Conservation (phyloP, 371 early-diverging fungal genomes). For the Rhizopus microsporus region DNA sequence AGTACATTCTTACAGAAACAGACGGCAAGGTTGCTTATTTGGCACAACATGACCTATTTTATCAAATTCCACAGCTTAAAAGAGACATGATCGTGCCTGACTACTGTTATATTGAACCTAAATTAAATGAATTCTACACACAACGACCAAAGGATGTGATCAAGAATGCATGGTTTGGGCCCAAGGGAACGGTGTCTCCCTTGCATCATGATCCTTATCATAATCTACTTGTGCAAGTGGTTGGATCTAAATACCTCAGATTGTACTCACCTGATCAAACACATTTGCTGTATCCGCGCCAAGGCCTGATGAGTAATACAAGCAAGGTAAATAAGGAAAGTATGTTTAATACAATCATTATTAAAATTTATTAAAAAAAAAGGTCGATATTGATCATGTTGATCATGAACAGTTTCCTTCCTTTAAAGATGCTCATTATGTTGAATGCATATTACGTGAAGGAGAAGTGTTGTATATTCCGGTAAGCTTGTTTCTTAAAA, state of each 20-base stretch:
- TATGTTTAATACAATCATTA: neutral
- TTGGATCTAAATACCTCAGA: constrained; percentile 80
- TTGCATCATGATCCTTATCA: constrained; percentile 85
- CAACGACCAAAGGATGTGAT: constrained; percentile 52
- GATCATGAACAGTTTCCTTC: constrained; percentile 55
- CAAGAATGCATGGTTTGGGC: constrained; percentile 91
- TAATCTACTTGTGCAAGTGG: constrained; percentile 87
- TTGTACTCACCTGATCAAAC: constrained; percentile 71
- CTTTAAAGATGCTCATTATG: constrained; percentile 59
- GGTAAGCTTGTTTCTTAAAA: constrained; percentile 49
- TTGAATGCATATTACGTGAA: constrained; percentile 72
- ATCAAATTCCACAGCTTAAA: constrained; percentile 74
- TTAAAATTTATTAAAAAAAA: neutral
- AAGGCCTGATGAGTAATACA: constrained; percentile 71
- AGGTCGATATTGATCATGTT: constrained; percentile 69
- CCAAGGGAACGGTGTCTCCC: constrained; percentile 82
- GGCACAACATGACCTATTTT: constrained; percentile 89
- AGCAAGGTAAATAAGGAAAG: constrained; percentile 58
- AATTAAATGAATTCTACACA: constrained; percentile 25
- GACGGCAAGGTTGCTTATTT: constrained; percentile 61
- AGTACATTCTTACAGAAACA: constrained; percentile 34
- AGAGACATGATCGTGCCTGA: constrained; percentile 80
- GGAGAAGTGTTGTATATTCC: constrained; percentile 93
- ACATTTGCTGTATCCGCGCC: constrained; percentile 58
- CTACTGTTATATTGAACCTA: constrained; percentile 66